These are phyloP conservation scores for Thelonectria olida DNA, from an alignment of 2,329 filamentous ascomycete species.

Conservation along the genomic window DNA sequence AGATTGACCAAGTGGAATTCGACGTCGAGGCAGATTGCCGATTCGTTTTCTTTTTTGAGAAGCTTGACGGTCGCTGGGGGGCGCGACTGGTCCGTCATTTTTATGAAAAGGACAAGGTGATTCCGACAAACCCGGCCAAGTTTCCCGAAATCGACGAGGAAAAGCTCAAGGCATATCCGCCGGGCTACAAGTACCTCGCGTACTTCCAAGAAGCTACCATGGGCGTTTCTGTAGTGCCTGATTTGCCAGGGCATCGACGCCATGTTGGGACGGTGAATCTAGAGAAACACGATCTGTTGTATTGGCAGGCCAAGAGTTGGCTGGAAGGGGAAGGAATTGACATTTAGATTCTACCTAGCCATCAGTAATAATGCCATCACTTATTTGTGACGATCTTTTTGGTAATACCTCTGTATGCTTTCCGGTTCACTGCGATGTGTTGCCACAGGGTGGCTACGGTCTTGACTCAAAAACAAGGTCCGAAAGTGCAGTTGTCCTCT, in stretches of 20 bases:
- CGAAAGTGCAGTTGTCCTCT: too few species aligned
- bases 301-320: constrained; percentile 54
- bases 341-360: constrained; percentile 20
- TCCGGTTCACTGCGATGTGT: too few species aligned
- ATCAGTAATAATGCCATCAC: too few species aligned
- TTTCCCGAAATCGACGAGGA: constrained; percentile 52
- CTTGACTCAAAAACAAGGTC: too few species aligned
- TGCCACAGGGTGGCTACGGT: too few species aligned
- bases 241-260: constrained; percentile 56
- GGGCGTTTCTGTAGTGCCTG: constrained; percentile 52
- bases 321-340: constrained; percentile 50
- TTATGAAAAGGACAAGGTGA: constrained; percentile 63
- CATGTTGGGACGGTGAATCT: constrained; percentile 33
- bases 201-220: constrained; percentile 57
- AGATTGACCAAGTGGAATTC: constrained; percentile 50
- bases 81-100: constrained; percentile 57
- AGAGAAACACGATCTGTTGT: constrained; percentile 56
- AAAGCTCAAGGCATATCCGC: constrained; percentile 51
- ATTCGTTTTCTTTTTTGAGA: constrained; percentile 57
- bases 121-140: constrained; percentile 52
- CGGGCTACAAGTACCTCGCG: constrained; percentile 55
- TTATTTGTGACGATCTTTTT: too few species aligned
- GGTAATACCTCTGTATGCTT: too few species aligned
- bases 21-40: constrained; percentile 58
- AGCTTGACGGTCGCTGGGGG: constrained; percentile 49